phyloP scores from a whole-genome alignment of 140 eudicot species.

The Stevia rebaudiana region DNA sequence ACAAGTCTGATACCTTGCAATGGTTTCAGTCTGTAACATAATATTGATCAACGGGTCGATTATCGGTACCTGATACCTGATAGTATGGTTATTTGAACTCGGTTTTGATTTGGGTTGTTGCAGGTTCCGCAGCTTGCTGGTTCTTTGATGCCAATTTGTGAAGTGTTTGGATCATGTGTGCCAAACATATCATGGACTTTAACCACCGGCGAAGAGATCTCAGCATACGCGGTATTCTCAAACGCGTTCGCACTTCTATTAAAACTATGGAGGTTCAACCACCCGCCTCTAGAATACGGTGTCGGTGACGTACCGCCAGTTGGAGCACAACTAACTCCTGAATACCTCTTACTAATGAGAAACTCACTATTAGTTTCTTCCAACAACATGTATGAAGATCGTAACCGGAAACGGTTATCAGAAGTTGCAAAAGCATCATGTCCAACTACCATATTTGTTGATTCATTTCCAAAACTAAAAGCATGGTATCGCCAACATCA shows the following conservation, averaged over 20 bases:
- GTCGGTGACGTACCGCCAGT: slow-evolving; percentile 90
- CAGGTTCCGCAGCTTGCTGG: slow-evolving; percentile 94
- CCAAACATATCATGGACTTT: slow-evolving; percentile 73
- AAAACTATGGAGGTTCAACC: slow-evolving; percentile 85
- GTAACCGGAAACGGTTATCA: slow-evolving; percentile 53
- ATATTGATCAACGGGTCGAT: no score
- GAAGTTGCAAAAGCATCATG: slow-evolving; percentile 54
- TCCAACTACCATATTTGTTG: slow-evolving; percentile 65
- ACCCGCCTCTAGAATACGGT: slow-evolving; percentile 79
- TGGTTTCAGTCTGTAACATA: no score
- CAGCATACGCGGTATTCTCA: slow-evolving; percentile 74
- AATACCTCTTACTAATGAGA: slow-evolving; percentile 59
- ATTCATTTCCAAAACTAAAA: slow-evolving; percentile 72
- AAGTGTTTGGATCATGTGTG: slow-evolving; percentile 84
- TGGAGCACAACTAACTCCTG: slow-evolving; percentile 86
- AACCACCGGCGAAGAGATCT: slow-evolving; percentile 72
- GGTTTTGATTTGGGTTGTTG: neutral
- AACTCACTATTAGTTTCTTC: slow-evolving; percentile 55
- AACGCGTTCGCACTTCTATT: slow-evolving; percentile 85
- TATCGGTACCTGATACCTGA: no score
- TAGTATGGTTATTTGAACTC: no score
- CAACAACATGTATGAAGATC: slow-evolving; percentile 34
- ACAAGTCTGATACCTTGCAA: no score
- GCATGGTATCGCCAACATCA: slow-evolving; percentile 93
- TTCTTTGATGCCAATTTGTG: slow-evolving; percentile 85